phyloP scores from a whole-genome alignment of 1,139 yeast species.

The Diutina mesorugosa region DNA sequence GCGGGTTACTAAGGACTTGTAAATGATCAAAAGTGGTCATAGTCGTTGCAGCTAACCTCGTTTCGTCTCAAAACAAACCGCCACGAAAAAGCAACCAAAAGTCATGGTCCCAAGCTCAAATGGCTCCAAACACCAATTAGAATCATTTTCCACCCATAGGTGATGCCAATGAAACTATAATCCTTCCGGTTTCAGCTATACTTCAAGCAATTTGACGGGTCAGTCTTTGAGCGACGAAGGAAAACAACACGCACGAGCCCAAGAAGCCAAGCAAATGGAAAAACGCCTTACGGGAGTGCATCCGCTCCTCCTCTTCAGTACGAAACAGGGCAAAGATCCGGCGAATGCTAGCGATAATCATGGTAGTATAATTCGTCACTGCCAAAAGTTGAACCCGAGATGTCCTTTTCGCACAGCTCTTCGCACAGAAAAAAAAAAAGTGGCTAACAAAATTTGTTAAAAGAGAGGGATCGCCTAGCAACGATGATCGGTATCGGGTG shows the following conservation, averaged over 20 bases:
- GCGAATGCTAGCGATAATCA: constrained; percentile 57
- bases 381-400: neutral
- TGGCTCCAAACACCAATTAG: no score
- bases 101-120: no score
- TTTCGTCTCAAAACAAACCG: no score
- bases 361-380: constrained; percentile 6
- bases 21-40: no score
- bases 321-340: constrained; percentile 72
- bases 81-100: no score
- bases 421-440: neutral
- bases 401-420: neutral
- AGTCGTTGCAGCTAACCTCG: no score
- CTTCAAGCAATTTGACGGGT: neutral
- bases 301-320: constrained; percentile 75
- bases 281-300: constrained; percentile 68
- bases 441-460: constrained; percentile 3
- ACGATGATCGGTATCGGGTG: constrained; percentile 81
- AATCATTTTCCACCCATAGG: no score
- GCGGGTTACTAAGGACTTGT: no score
- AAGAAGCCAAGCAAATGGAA: constrained; percentile 71
- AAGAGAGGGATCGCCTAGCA: constrained; percentile 24
- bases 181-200: no score
- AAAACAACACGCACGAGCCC: constrained; percentile 69
- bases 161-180: no score
- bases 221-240: constrained; percentile 36